A percentile compares a stretch with the other conserved stretches of the same genome.
Evolutionary conservation across 345 rosid genomes (phyloP).

Genomic region (Eutrema heterophyllum): DNA sequence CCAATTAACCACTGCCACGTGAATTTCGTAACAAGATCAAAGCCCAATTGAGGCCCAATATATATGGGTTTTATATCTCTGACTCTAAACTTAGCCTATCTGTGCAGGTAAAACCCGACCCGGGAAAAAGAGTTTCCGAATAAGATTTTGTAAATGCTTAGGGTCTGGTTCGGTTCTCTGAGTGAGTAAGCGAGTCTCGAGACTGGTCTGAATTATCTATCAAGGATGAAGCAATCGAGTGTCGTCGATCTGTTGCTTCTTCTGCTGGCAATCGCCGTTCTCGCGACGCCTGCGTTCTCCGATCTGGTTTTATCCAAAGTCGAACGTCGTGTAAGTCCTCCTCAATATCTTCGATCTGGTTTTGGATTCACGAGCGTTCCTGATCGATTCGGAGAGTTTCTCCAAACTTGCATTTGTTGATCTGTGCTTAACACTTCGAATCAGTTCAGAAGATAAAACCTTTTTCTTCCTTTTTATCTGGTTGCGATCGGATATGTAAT

Average conservation of each 20-base stretch:
- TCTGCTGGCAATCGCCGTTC: constrained; percentile 35
- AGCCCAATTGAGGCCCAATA: constrained; percentile 5
- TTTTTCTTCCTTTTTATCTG: not conserved
- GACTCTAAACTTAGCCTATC: not conserved
- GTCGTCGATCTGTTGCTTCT: constrained; percentile 44
- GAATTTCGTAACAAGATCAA: not conserved
- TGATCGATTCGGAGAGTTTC: not conserved
- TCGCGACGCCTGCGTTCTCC: constrained; percentile 59
- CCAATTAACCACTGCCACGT: constrained; percentile 13
- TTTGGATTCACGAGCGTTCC: constrained; percentile 6
- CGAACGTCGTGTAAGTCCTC: constrained; percentile 78
- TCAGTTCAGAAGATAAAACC: not conserved
- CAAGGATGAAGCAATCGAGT: constrained; percentile 35
- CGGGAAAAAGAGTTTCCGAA: not conserved
- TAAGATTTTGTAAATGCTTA: not conserved
- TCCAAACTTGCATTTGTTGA: not conserved
- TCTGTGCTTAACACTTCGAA: not conserved
- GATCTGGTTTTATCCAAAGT: constrained; percentile 85
- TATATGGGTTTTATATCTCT: not conserved
- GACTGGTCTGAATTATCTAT: constrained; percentile 6
- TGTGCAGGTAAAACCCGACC: constrained; percentile 18
- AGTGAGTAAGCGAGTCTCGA: constrained; percentile 14
- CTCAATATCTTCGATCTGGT: constrained; percentile 6
- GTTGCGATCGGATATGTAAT: not conserved
- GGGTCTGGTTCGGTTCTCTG: not conserved